Evolutionary conservation across 352 stramenopile species (phyloP).

Genomic region (Peronospora destructor): DNA sequence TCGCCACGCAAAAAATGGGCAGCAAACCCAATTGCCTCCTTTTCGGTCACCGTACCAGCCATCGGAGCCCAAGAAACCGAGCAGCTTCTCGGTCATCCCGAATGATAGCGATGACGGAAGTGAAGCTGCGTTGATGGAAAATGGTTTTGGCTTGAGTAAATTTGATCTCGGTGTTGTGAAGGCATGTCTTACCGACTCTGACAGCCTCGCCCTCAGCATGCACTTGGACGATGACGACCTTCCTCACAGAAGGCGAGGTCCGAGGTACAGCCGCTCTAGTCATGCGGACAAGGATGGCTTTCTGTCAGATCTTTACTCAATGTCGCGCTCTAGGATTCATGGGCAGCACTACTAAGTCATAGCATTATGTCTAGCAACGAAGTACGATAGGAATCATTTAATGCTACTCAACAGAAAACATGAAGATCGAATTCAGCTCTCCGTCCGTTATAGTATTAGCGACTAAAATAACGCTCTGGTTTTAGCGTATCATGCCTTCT

Average conservation of each 20-base stretch:
- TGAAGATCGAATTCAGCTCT: slow-evolving; percentile 9
- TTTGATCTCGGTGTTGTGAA: slow-evolving; percentile 34
- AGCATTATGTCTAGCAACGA: slow-evolving; percentile 16
- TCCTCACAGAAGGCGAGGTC: slow-evolving; percentile 18
- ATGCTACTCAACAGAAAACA: slow-evolving; percentile 22
- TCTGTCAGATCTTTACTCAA: slow-evolving; percentile 37
- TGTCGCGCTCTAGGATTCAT: slow-evolving; percentile 30
- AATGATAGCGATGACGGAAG: slow-evolving; percentile 28
- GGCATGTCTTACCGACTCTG: slow-evolving; percentile 13
- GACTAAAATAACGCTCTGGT: neutral
- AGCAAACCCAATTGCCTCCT: slow-evolving; percentile 12
- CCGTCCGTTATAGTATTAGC: neutral
- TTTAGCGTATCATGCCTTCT: too few species aligned
- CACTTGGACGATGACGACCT: slow-evolving; percentile 18
- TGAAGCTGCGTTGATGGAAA: slow-evolving; percentile 17
- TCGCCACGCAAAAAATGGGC: slow-evolving; percentile 10
- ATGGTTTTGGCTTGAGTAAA: slow-evolving; percentile 29
- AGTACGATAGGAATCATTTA: slow-evolving; percentile 32
- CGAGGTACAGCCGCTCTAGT: slow-evolving; percentile 28
- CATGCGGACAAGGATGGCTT: slow-evolving; percentile 37
- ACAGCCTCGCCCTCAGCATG: slow-evolving; percentile 25
- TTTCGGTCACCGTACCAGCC: slow-evolving; percentile 27
- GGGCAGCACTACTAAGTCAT: slow-evolving; percentile 26
- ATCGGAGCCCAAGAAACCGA: slow-evolving; percentile 14
- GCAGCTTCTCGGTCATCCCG: slow-evolving; percentile 22